Evolutionary conservation across 495 filamentous ascomycete genomes (phyloP).

Genomic region (Aspergillus saccharolyticus): DNA sequence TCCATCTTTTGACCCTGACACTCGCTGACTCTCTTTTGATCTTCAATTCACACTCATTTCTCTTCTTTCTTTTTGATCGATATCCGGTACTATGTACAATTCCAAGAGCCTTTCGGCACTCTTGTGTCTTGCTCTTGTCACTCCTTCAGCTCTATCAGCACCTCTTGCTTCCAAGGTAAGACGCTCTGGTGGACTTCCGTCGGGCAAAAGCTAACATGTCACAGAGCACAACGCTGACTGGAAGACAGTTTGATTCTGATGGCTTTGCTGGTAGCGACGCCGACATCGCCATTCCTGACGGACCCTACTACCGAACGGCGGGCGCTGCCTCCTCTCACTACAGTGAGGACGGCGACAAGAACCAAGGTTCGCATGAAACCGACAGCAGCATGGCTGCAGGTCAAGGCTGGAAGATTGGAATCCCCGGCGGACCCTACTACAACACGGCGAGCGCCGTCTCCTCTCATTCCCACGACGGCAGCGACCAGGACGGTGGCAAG

Average conservation of each 20-base stretch:
- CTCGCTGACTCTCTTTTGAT: slow-evolving; percentile 10
- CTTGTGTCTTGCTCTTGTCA: slow-evolving; percentile 33
- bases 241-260: slow-evolving; percentile 9
- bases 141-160: slow-evolving; percentile 32
- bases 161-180: slow-evolving; percentile 19
- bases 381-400: slow-evolving; percentile 27
- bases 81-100: slow-evolving; percentile 26
- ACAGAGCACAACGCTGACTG: slow-evolving; percentile 5
- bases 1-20: slow-evolving; percentile 14
- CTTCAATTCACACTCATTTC: slow-evolving; percentile 15
- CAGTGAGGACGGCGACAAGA: too few species aligned
- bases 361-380: not conserved
- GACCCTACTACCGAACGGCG: too few species aligned
- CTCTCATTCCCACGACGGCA: slow-evolving; percentile 14
- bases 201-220: not conserved
- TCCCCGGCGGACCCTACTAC: slow-evolving; percentile 28
- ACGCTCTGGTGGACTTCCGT: not conserved
- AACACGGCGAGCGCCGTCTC: slow-evolving; percentile 19
- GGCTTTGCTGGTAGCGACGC: not conserved
- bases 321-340: too few species aligned
- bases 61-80: slow-evolving; percentile 1
- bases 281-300: not conserved
- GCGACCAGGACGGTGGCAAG: not conserved
- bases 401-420: slow-evolving; percentile 21
- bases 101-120: slow-evolving; percentile 31